These are phyloP conservation scores for Peronospora destructor DNA, from an alignment of 352 stramenopile species.

Conservation along the genomic window DNA sequence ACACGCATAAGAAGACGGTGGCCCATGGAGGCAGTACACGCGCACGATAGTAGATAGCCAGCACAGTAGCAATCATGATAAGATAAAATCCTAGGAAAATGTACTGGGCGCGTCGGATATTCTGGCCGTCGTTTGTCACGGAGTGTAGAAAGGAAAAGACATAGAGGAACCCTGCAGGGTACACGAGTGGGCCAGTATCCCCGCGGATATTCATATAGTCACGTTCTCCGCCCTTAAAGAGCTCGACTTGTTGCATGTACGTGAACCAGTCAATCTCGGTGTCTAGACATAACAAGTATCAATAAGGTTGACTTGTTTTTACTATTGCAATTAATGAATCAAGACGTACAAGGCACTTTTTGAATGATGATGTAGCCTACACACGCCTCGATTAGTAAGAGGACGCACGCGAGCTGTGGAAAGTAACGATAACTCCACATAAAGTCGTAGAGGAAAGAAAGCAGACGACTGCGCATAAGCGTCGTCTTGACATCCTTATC, in stretches of 20 bases:
- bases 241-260: slow-evolving; percentile 97
- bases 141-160: slow-evolving; percentile 91
- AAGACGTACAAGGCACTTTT: slow-evolving; percentile 53
- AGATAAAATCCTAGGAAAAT: slow-evolving; percentile 95
- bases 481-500: slow-evolving; percentile 85
- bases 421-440: slow-evolving; percentile 87
- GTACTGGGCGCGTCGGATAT: slow-evolving; percentile 87
- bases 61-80: slow-evolving; percentile 77
- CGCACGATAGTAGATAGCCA: slow-evolving; percentile 85
- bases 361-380: slow-evolving; percentile 79
- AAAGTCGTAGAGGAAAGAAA: slow-evolving; percentile 73
- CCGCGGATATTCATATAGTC: slow-evolving; percentile 95
- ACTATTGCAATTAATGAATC: neutral
- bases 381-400: slow-evolving; percentile 54
- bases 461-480: slow-evolving; percentile 52
- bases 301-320: neutral
- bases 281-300: slow-evolving; percentile 39
- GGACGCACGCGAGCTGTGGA: slow-evolving; percentile 43
- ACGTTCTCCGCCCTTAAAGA: slow-evolving; percentile 89
- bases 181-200: slow-evolving; percentile 95
- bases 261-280: slow-evolving; percentile 99
- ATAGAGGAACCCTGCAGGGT: slow-evolving; percentile 97
- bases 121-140: slow-evolving; percentile 82
- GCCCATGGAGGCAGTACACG: slow-evolving; percentile 81
- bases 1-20: slow-evolving; percentile 88